Evolutionary conservation across 768 basidiomycete species (phyloP), one percentile per base, ranked within the genome.

Genomic region (Podaxis rugospora): DNA sequence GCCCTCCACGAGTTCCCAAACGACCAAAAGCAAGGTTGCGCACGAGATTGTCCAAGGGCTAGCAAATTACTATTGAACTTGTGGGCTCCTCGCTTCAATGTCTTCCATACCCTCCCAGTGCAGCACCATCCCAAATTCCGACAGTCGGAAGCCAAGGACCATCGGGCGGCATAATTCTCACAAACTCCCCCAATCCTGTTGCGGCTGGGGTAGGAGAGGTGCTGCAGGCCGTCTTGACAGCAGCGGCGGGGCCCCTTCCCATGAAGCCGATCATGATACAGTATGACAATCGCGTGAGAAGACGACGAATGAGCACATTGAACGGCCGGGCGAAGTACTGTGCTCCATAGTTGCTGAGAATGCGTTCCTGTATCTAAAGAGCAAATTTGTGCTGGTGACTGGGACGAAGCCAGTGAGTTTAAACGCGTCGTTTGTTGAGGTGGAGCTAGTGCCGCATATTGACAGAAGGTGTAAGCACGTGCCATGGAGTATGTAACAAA

Each of bases 361-460:
- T 55, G 74, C 74, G 18, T 66, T 76, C 44, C 36, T 73, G 51
- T 75, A 76, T 52, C 62, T 76, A 66, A 74, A 73, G 63, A 72
- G 71, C 66, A 74, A 75, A 63, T 74, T 76, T 59, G 74, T 72
- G 28, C 62, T 76, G 53, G 57, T 74, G 59, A 72, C 74, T 62
- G 62, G 70, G 36, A 67, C 71, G 13, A 59, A 67, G 4, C 64
- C 72, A 53, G 49, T 73, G 32, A 71, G 69, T 54, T 46, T 75
- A 42, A 66, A 74, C 55, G 73, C 68, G 5, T 62, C 66, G 55
- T 71, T 67, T 60, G 69, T 72, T 6, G 71, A 72, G 65, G 66
- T 75, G n/a, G 75, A 27, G 70, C n/a, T n/a, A n/a, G n/a, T 72
- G 14, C 66, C 66, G 25, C 65, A 69, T 51, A 71, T 76, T 47